Base-by-base conservation (phyloP, 495 filamentous ascomycete species). In the Choiromyces venosus region DNA sequence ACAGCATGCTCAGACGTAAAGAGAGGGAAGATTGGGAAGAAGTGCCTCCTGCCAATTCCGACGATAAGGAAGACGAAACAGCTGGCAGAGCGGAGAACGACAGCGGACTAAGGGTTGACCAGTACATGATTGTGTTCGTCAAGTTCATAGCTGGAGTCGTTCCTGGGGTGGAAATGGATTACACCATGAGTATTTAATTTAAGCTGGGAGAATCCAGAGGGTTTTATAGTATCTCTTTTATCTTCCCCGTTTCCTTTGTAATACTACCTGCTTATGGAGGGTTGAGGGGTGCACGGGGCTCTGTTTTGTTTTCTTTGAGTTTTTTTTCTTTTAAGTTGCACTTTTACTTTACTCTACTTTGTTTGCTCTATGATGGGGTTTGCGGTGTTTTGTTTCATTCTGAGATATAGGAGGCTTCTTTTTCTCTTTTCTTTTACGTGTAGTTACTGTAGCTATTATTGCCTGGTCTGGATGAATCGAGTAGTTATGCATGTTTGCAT, bases 91-190 rank as follows among this genome's bases (percentile, higher is more conserved):
- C 18, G 52, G 87, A 86, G 37, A 86, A 83, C 25, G 90, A 89
- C 68, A 83, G 83, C 3, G 85, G 85, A 52, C 86, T 88, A 66
- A 92, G 96, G 21, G 96, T 97, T 65, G 96, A 99, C 82, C 95
- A 99, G 85, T 99, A 99, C 81, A 83, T 99, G 75, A 92, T 99
- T 36, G 96, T 99, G 2, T 99, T 99, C 82, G 84, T 99, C 76
- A 99, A 99, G 89, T 98, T 99, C 83, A 96, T 98, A 87, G 93
- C 95, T 18, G 94, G 91, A 73, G 94, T 99, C 37, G 97, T 94
- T 35, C 95, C 95, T 10, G 93, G 93, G 19, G 97, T 99, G 82
- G 95, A 98, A 84, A 92, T 98, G 81, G 95, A 99, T 82, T 97
- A 96, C 82, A 99, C 95, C 1, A 99, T 98, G 94, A 93, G 94